Conservation (phyloP, 2,329 filamentous ascomycete genomes). For the Aureobasidium sp. region DNA sequence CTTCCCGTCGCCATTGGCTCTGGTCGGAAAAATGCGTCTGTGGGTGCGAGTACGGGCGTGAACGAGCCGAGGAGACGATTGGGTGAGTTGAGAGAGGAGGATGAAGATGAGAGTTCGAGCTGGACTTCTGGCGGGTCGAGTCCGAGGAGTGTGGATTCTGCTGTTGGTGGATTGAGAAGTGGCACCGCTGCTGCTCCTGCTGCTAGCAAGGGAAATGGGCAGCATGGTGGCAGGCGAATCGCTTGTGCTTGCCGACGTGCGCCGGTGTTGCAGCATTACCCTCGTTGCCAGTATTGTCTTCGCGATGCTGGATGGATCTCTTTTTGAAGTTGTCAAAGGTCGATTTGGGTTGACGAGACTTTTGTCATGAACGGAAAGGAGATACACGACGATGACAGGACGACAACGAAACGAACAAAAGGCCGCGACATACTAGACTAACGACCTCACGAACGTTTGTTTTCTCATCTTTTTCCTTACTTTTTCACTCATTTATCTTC, state of each 20-base stretch:
- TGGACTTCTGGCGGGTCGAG: slow-evolving; percentile 3
- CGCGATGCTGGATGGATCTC: slow-evolving; percentile 9
- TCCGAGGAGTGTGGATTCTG: slow-evolving; percentile 8
- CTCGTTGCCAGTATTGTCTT: slow-evolving; percentile 6
- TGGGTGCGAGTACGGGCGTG: not conserved
- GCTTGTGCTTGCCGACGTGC: slow-evolving; percentile 4
- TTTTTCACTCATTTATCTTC: too few species aligned
- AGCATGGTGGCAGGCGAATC: not conserved
- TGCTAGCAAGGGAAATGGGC: not conserved
- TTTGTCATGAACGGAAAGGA: too few species aligned
- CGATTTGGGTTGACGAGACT: too few species aligned
- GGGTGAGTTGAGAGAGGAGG: slow-evolving; percentile 2
- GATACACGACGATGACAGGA: too few species aligned
- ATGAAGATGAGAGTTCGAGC: slow-evolving; percentile 5
- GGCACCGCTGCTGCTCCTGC: not conserved
- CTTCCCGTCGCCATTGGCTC: slow-evolving; percentile 58
- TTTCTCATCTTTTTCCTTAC: too few species aligned
- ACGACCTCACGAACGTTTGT: too few species aligned
- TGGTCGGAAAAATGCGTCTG: slow-evolving; percentile 36
- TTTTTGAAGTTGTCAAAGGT: too few species aligned
- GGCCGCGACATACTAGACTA: too few species aligned
- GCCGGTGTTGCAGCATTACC: not conserved
- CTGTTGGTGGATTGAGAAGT: not conserved
- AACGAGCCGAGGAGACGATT: not conserved
- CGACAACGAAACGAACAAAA: too few species aligned